Base-by-base conservation (phyloP, 164 flowering plant species). In the Macadamia tetraphylla region DNA sequence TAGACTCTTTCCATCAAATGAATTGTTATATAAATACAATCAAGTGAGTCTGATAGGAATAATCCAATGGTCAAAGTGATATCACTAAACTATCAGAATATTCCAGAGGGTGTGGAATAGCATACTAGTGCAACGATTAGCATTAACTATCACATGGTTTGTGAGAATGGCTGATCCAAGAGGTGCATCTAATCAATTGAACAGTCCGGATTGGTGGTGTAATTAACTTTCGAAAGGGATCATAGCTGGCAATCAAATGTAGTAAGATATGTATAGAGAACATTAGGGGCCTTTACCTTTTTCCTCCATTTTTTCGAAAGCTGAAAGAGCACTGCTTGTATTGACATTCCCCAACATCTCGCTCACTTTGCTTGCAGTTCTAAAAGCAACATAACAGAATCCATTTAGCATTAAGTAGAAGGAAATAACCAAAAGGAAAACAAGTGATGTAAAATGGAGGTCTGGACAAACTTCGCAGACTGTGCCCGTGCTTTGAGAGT, bases 231-330 rank as follows among this genome's bases (percentile, higher is more conserved):
- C 3, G 1, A 3, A 60, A 53, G 57, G 18, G 1, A 17, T 17
- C n/a, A 14, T 14, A 0, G 3, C 40, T 35, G 5, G 40, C 18
- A 17, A 53, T 14, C 18, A 11, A n/a, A 53, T 17, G n/a, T 53
- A 3, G n/a, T 65, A 14, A 31, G 12, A 18, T 58, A 29, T 23
- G 13, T 40, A 40, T 29, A 23, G 40, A 1, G 3, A 18, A 18
- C 6, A 12, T 11, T 13, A 32, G 29, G 32, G 48, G 3, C 7
- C 18, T 68, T 48, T 62, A 89, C 99, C 98, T 78, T 95, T 95
- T 75, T 92, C 98, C 80, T 95, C 99, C 98, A 95, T 92, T 77
- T 89, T 95, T 74, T 95, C 99, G 75, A 95, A 95, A 76, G 97
- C 99, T 40, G 94, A 82, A 71, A 95, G 96, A 70, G 99, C 92